These are phyloP conservation scores for Hydrangea macrophylla DNA, from an alignment of 148 eudicot genomes.

Conservation along the genomic window DNA sequence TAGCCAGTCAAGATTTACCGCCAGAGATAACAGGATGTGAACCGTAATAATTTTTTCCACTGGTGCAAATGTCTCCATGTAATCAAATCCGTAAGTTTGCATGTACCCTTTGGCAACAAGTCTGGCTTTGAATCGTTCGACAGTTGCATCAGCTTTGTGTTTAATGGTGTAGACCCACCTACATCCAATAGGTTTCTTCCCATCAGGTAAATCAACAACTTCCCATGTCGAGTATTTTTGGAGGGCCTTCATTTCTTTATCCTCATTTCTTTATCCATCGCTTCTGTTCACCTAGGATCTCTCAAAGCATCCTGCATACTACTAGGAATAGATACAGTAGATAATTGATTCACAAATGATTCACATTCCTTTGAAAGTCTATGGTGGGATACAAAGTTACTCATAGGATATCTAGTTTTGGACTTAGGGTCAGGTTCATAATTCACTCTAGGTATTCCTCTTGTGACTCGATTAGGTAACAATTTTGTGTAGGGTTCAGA, in stretches of 20 bases:
- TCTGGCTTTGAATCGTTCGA: too few species aligned
- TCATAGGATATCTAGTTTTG: neutral
- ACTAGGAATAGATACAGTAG: neutral
- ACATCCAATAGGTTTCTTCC: too few species aligned
- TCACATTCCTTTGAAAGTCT: too few species aligned
- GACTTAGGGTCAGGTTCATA: neutral
- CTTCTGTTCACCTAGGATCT: neutral
- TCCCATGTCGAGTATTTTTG: neutral
- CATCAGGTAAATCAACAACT: neutral
- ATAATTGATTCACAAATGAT: neutral
- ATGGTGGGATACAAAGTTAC: slow-evolving; percentile 2
- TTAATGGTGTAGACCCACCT: neutral
- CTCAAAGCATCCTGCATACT: neutral
- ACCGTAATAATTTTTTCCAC: too few species aligned
- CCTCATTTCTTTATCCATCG: neutral
- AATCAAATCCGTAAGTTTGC: too few species aligned
- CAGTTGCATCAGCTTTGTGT: neutral
- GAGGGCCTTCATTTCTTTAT: slow-evolving; percentile 3
- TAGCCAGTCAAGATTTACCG: neutral
- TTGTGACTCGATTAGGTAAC: neutral
- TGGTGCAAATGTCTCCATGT: too few species aligned
- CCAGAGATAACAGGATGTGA: neutral
- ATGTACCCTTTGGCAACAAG: too few species aligned
- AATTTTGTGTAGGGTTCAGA: too few species aligned
- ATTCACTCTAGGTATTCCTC: slow-evolving; percentile 2